A percentile compares a stretch with the other conserved stretches of the same genome.
Conservation (phyloP, 805 yeast species). For the Clavispora fructus region DNA sequence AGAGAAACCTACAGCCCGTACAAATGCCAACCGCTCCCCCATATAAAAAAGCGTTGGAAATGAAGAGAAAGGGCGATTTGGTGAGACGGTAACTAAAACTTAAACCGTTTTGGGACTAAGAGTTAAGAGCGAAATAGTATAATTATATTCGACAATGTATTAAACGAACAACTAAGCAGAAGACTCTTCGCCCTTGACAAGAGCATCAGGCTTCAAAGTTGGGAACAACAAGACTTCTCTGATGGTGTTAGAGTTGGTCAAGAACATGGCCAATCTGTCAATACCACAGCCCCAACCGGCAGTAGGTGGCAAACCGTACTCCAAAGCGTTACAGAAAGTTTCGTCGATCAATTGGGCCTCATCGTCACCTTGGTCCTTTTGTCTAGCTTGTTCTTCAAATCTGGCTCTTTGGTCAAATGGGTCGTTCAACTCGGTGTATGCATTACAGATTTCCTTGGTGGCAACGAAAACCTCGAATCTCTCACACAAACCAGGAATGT, state of each 20-base stretch:
- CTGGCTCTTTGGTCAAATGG: constrained; percentile 97
- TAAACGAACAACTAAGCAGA: constrained; percentile 5
- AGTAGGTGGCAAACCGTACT: constrained; percentile 98
- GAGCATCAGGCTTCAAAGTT: constrained; percentile 89
- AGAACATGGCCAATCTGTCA: constrained; percentile 96
- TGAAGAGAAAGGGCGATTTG: constrained; percentile 68
- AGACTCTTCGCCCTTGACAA: constrained; percentile 32
- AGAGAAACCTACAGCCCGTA: constrained; percentile 75
- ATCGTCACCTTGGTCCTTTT: constrained; percentile 98
- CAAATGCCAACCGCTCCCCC: constrained; percentile 97
- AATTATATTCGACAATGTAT: not conserved
- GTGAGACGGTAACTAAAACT: constrained; percentile 1
- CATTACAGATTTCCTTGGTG: constrained; percentile 96
- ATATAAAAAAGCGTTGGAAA: constrained; percentile 83
- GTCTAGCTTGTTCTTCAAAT: constrained; percentile 98
- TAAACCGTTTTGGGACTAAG: not conserved
- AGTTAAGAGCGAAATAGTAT: not conserved
- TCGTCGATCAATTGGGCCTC: constrained; percentile 97
- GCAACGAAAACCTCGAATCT: constrained; percentile 98
- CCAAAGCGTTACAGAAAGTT: constrained; percentile 94
- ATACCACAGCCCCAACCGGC: constrained; percentile 99
- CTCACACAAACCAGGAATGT: constrained; percentile 91
- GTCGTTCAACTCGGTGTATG: constrained; percentile 97
- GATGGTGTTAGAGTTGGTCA: constrained; percentile 92
- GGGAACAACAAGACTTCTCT: constrained; percentile 98